These are phyloP conservation scores for Spinacia oleracea DNA, from an alignment of 179 eudicot species.

Conservation along the genomic window DNA sequence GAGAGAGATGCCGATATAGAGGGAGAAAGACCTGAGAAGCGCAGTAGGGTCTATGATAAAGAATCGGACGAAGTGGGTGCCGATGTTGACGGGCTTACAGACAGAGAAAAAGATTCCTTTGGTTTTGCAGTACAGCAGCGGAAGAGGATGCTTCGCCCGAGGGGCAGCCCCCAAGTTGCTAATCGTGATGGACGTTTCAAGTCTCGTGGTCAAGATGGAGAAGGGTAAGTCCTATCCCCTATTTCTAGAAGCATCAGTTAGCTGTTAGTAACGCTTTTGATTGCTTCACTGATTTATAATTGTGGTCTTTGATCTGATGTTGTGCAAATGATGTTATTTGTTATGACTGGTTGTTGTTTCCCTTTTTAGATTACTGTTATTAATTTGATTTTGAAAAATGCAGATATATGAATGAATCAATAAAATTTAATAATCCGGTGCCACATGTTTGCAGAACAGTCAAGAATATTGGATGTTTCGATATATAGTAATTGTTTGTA, in stretches of 20 bases:
- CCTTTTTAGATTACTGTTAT: background rate
- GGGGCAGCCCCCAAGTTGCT: constrained; percentile 75
- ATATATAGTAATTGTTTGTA: background rate
- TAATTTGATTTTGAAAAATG: background rate
- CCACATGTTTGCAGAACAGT: background rate
- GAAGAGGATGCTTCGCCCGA: constrained; percentile 89
- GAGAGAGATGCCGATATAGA: constrained; percentile 79
- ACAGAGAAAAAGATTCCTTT: constrained; percentile 71
- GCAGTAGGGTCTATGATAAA: constrained; percentile 58
- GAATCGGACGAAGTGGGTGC: constrained; percentile 70
- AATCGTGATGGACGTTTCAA: constrained; percentile 72
- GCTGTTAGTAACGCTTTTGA: background rate
- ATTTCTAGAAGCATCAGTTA: constrained; percentile 2
- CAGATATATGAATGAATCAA: background rate
- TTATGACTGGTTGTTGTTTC: background rate
- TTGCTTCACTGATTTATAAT: background rate
- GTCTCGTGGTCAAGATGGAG: constrained; percentile 66
- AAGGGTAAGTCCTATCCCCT: constrained; percentile 54
- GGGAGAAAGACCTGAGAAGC: constrained; percentile 84
- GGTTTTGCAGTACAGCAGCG: constrained; percentile 76
- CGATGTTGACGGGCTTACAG: constrained; percentile 60
- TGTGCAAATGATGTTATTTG: background rate
- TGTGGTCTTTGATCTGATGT: constrained; percentile 6
- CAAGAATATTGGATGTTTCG: background rate
- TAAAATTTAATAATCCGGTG: background rate